These are phyloP conservation scores for Candida tropicalis DNA, from an alignment of 1,139 yeast species.

Conservation along the genomic window DNA sequence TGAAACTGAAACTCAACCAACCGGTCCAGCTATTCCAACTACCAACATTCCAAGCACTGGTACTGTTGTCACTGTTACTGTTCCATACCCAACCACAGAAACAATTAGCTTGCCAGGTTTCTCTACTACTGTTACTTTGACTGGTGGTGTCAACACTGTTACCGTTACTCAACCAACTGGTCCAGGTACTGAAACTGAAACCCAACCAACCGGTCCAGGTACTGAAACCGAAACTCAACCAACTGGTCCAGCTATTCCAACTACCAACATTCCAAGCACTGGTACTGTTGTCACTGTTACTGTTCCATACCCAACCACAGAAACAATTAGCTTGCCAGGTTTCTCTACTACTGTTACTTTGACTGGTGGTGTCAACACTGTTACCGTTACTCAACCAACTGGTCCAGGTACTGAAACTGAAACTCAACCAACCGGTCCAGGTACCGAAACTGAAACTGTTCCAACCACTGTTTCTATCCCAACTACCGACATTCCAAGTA, in stretches of 20 bases:
- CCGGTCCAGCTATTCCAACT: constrained; percentile 3
- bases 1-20: background rate
- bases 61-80: constrained; percentile 5
- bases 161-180: background rate
- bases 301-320: background rate
- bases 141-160: constrained; percentile 3
- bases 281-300: constrained; percentile 5
- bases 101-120: constrained; percentile 2
- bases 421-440: background rate
- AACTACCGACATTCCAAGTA: too few relatives aligned
- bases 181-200: constrained; percentile 1
- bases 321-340: constrained; percentile 4
- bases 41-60: background rate
- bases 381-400: too few relatives aligned
- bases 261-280: too few relatives aligned
- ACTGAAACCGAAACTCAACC: background rate
- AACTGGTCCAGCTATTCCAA: background rate
- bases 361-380: constrained; percentile 4
- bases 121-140: constrained; percentile 2
- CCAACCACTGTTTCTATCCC: background rate
- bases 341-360: constrained; percentile 2
- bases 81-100: background rate
- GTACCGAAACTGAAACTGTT: background rate
- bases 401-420: background rate
- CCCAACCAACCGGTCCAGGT: background rate